Conservation (phyloP, 2,329 filamentous ascomycete species). For the Ampelomyces quisqualis region DNA sequence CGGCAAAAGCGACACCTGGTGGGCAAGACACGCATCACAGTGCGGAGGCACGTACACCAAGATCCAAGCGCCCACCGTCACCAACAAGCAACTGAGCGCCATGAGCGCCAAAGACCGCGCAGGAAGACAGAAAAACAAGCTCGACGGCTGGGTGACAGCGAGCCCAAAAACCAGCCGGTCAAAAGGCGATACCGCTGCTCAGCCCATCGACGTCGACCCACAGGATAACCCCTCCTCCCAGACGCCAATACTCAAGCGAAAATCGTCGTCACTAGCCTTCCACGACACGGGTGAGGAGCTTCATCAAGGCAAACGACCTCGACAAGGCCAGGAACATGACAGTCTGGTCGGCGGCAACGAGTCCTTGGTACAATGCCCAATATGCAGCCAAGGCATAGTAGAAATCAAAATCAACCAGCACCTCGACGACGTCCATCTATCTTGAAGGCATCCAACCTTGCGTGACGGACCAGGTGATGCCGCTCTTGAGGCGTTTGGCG, state of each 20-base stretch:
- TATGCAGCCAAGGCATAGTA: constrained; percentile 35
- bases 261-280: constrained; percentile 8
- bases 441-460: background rate
- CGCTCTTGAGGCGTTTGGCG: too few species aligned
- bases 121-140: constrained; percentile 48
- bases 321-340: constrained; percentile 11
- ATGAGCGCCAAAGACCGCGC: constrained; percentile 46
- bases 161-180: constrained; percentile 10
- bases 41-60: constrained; percentile 48
- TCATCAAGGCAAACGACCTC: constrained; percentile 22
- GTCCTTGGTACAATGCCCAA: constrained; percentile 42
- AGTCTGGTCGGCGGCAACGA: constrained; percentile 18
- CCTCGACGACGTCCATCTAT: constrained; percentile 39
- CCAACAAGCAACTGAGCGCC: constrained; percentile 44
- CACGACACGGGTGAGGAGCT: constrained; percentile 7
- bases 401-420: constrained; percentile 45
- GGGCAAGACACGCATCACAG: constrained; percentile 42
- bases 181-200: constrained; percentile 16
- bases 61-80: constrained; percentile 45
- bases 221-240: constrained; percentile 14
- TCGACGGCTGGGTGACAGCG: constrained; percentile 45
- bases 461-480: too few species aligned
- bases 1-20: constrained; percentile 48
- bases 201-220: constrained; percentile 6
- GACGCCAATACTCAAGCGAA: constrained; percentile 9